Percentiles rank a stretch among this genome's conserved stretches.
Evolutionary conservation across 2,329 filamentous ascomycete genomes (phyloP).

Genomic region (Alternaria sp.): DNA sequence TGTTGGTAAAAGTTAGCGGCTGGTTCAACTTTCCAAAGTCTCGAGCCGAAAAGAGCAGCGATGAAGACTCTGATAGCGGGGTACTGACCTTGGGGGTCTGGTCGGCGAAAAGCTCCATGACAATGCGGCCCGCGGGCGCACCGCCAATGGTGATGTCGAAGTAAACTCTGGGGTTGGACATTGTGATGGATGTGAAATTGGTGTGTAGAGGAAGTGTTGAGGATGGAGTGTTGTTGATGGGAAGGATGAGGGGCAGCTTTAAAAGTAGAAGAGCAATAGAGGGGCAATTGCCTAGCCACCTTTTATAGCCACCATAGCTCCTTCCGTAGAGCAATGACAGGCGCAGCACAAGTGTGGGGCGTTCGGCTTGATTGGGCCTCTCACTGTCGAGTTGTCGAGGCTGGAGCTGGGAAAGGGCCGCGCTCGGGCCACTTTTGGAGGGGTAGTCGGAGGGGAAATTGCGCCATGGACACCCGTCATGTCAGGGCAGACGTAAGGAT

Average conservation of each 20-base stretch:
- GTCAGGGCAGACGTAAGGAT: conserved; percentile 18
- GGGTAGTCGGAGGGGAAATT: conserved; percentile 21
- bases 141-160: conserved; percentile 89
- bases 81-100: conserved; percentile 72
- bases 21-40: background rate
- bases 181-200: conserved; percentile 32
- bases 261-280: conserved; percentile 21
- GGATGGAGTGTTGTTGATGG: conserved; percentile 24
- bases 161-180: conserved; percentile 74
- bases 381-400: conserved; percentile 4
- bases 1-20: conserved; percentile 49
- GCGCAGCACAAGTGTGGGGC: conserved; percentile 20
- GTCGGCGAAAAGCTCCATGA: conserved; percentile 74
- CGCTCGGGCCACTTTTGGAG: conserved; percentile 22
- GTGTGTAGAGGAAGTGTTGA: conserved; percentile 14
- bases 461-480: conserved; percentile 9
- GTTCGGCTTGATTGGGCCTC: conserved; percentile 14
- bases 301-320: conserved; percentile 22
- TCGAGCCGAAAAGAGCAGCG: background rate
- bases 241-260: conserved; percentile 26
- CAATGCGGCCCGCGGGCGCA: conserved; percentile 76
- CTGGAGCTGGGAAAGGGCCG: conserved; percentile 9
- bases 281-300: conserved; percentile 22
- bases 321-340: conserved; percentile 18
- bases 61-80: conserved; percentile 32